Evolutionary conservation across 2,329 filamentous ascomycete genomes (phyloP).

Genomic region (Paraphoma sp.): DNA sequence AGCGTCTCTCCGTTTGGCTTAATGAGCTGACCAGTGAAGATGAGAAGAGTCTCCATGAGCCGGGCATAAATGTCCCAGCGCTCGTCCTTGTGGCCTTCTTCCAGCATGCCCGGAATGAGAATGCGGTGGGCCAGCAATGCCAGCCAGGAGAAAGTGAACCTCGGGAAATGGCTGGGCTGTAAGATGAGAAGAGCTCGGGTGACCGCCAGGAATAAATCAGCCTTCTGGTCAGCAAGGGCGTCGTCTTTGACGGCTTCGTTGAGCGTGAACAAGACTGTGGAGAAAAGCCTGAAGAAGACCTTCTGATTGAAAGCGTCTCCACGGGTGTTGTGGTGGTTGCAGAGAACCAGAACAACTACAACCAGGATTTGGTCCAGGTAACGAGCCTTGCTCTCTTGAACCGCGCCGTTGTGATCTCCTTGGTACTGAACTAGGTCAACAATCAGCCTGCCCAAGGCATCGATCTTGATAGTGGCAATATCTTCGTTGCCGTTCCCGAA

Average conservation of each 20-base stretch:
- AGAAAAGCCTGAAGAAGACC: conserved; percentile 90
- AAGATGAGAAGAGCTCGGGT: conserved; percentile 75
- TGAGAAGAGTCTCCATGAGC: conserved; percentile 74
- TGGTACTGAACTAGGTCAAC: conserved; percentile 77
- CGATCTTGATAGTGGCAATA: conserved; percentile 69
- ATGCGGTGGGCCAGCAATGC: conserved; percentile 81
- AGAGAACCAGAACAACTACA: conserved; percentile 80
- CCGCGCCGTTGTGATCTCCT: conserved; percentile 63
- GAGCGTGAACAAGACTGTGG: conserved; percentile 80
- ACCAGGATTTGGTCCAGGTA: conserved; percentile 81
- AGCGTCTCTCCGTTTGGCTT: conserved; percentile 73
- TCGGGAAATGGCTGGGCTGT: conserved; percentile 78
- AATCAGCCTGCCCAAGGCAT: conserved; percentile 83
- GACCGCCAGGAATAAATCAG: conserved; percentile 74
- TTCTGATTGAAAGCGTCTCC: conserved; percentile 85
- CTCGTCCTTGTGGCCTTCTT: conserved; percentile 61
- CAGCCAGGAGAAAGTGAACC: conserved; percentile 86
- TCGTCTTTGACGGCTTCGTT: conserved; percentile 61
- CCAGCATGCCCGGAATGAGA: conserved; percentile 79
- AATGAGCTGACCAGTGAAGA: conserved; percentile 79
- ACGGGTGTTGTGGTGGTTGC: conserved; percentile 81
- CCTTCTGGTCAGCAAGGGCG: conserved; percentile 60
- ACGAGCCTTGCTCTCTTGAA: conserved; percentile 68
- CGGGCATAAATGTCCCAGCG: conserved; percentile 81
- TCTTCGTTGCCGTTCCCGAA: conserved; percentile 64